A percentile compares a stretch with the other conserved stretches of the same genome.
phyloP scores from a whole-genome alignment of 371 early-diverging fungal species.

The Synchytrium microbalum region DNA sequence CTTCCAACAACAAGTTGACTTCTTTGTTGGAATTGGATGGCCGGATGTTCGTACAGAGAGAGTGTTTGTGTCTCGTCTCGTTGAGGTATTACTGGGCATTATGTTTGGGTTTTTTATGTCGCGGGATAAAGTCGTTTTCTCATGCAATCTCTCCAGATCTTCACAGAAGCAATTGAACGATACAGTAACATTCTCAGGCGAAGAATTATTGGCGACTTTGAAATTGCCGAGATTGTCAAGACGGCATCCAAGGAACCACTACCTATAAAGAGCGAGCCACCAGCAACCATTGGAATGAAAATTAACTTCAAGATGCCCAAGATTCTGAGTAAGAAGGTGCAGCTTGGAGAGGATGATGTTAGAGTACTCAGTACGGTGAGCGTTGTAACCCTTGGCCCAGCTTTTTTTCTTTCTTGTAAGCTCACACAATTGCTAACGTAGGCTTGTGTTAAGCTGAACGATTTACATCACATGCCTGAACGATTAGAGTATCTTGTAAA shows the following conservation, averaged over 20 bases:
- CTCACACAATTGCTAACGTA: too few relatives aligned
- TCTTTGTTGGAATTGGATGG: conserved; percentile 29
- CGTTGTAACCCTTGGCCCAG: neutral
- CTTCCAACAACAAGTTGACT: conserved; percentile 37
- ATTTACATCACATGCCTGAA: neutral
- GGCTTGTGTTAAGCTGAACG: neutral
- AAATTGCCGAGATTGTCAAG: neutral
- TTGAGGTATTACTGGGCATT: conserved; percentile 5
- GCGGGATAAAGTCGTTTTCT: too few relatives aligned
- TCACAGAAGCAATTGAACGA: conserved; percentile 19
- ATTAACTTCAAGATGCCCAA: neutral
- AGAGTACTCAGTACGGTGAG: neutral
- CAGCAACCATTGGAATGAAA: neutral
- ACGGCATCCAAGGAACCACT: neutral
- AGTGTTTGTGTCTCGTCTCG: conserved; percentile 3
- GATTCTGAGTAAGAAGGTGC: neutral
- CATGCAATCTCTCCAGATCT: conserved; percentile 10
- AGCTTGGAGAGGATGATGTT: neutral
- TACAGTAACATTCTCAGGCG: conserved; percentile 16
- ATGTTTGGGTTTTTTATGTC: conserved; percentile 12
- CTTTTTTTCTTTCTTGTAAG: neutral
- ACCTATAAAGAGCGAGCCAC: neutral
- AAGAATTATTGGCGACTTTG: conserved; percentile 13
- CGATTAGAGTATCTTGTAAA: neutral
- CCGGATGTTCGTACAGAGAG: conserved; percentile 22